phyloP scores from a whole-genome alignment of 345 rosid species.

The Populus nigra region DNA sequence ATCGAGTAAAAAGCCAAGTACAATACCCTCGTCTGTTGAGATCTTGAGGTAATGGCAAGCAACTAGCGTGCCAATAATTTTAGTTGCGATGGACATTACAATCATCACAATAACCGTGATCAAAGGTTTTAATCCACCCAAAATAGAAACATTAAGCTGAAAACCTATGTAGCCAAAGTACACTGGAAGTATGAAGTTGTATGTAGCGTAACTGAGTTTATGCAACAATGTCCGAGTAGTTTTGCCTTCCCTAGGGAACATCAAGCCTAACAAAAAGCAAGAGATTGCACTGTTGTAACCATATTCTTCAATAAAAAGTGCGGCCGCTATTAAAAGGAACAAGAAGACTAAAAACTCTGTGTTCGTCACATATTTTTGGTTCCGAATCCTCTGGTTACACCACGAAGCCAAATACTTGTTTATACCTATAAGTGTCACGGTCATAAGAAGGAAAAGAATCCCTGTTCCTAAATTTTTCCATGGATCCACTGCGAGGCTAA shows the following conservation, averaged over 20 bases:
- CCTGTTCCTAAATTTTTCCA: slow-evolving; percentile 21
- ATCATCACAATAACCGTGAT: slow-evolving; percentile 34
- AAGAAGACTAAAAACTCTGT: slow-evolving; percentile 51
- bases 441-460: slow-evolving; percentile 28
- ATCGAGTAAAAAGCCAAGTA: slow-evolving; percentile 56
- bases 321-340: slow-evolving; percentile 33
- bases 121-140: slow-evolving; percentile 8
- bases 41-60: slow-evolving; percentile 52
- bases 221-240: slow-evolving; percentile 60
- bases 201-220: slow-evolving; percentile 58
- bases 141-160: slow-evolving; percentile 39
- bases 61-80: slow-evolving; percentile 54
- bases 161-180: slow-evolving; percentile 81
- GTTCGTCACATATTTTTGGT: slow-evolving; percentile 57
- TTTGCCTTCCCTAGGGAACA: slow-evolving; percentile 84
- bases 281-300: slow-evolving; percentile 43
- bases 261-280: slow-evolving; percentile 57
- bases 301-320: slow-evolving; percentile 41
- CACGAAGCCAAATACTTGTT: slow-evolving; percentile 53
- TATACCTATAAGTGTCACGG: slow-evolving; percentile 28
- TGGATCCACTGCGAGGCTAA: slow-evolving; percentile 22
- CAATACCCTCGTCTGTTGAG: slow-evolving; percentile 49
- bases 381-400: slow-evolving; percentile 55
- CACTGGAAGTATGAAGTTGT: slow-evolving; percentile 74
- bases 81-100: slow-evolving; percentile 42